A percentile compares a stretch with the other conserved stretches of the same genome.
Evolutionary conservation across 495 filamentous ascomycete genomes (phyloP).

Genomic region (Penicillium cosmopolitanum): DNA sequence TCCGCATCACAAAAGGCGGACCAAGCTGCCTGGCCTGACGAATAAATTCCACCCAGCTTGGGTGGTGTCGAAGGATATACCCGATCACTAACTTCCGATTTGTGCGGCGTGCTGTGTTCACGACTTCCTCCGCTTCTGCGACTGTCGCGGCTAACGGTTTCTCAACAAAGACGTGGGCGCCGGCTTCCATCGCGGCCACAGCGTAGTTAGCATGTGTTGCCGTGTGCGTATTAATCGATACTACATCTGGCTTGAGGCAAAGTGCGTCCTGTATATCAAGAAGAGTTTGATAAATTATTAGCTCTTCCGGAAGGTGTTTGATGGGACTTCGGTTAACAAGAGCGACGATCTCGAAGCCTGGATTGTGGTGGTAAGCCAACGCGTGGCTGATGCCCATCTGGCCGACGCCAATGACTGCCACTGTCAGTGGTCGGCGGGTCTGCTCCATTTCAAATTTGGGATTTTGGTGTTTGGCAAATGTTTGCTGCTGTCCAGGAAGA

Average conservation of each 20-base stretch:
- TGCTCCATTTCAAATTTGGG: background rate
- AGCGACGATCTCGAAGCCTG: conserved; percentile 16
- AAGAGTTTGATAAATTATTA: conserved; percentile 8
- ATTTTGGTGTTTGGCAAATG: background rate
- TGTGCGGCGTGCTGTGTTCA: conserved; percentile 11
- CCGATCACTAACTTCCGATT: conserved; percentile 22
- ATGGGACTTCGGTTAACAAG: conserved; percentile 15
- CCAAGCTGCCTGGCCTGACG: conserved; percentile 18
- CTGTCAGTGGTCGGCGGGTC: background rate
- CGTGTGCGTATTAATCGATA: conserved; percentile 19
- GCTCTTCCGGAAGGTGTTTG: conserved; percentile 11
- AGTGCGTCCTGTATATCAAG: conserved; percentile 11
- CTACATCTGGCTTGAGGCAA: conserved; percentile 16
- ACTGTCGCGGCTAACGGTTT: conserved; percentile 20
- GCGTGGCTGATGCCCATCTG: conserved; percentile 25
- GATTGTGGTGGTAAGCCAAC: conserved; percentile 21
- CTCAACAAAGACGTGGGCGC: conserved; percentile 21
- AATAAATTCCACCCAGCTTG: conserved; percentile 24
- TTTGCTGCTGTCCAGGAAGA: background rate
- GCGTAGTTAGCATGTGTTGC: conserved; percentile 21
- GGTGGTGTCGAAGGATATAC: conserved; percentile 21
- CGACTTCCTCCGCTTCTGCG: conserved; percentile 16
- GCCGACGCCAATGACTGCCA: conserved; percentile 20
- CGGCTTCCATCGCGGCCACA: conserved; percentile 17
- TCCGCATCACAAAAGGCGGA: conserved; percentile 21